A percentile compares a stretch with the other conserved stretches of the same genome.
These are phyloP conservation scores for Fusarium sp. DNA, from an alignment of 2,329 filamentous ascomycete species.

Conservation along the genomic window DNA sequence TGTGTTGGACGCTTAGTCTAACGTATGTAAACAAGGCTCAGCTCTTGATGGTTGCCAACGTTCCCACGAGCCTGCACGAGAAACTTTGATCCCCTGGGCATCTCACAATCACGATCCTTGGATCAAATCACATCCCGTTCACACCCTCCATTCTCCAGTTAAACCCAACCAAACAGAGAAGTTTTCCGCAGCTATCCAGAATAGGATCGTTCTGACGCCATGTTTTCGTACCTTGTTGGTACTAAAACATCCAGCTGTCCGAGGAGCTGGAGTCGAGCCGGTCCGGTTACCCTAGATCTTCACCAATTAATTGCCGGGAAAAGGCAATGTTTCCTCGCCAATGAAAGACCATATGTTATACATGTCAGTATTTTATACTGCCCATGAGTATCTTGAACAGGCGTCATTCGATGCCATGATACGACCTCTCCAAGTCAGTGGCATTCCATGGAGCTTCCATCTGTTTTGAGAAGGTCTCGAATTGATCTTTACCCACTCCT, in stretches of 20 bases:
- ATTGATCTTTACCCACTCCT: neutral
- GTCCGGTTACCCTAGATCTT: conserved; percentile 36
- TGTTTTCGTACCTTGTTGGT: conserved; percentile 6
- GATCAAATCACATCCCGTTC: conserved; percentile 38
- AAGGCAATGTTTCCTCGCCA: neutral
- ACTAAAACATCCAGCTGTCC: conserved; percentile 25
- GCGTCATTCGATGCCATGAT: neutral
- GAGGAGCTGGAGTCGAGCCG: conserved; percentile 7
- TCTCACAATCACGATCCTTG: conserved; percentile 21
- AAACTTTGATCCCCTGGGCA: conserved; percentile 34
- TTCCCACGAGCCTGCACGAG: neutral
- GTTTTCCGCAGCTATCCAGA: conserved; percentile 20
- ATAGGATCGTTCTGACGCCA: conserved; percentile 43
- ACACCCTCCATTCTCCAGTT: conserved; percentile 30
- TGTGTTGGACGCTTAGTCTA: neutral
- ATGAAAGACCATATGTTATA: neutral
- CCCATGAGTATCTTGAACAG: no score
- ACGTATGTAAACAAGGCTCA: conserved; percentile 4
- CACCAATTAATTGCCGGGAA: neutral
- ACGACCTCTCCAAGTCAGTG: neutral
- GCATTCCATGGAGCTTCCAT: neutral
- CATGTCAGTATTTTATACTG: neutral
- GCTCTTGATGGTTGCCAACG: conserved; percentile 7
- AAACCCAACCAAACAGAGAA: conserved; percentile 35
- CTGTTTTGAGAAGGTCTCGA: conserved; percentile 2